A percentile compares a stretch with the other conserved stretches of the same genome.
Evolutionary conservation across 2,329 filamentous ascomycete genomes (phyloP).

Genomic region (Podosphaera xanthii): DNA sequence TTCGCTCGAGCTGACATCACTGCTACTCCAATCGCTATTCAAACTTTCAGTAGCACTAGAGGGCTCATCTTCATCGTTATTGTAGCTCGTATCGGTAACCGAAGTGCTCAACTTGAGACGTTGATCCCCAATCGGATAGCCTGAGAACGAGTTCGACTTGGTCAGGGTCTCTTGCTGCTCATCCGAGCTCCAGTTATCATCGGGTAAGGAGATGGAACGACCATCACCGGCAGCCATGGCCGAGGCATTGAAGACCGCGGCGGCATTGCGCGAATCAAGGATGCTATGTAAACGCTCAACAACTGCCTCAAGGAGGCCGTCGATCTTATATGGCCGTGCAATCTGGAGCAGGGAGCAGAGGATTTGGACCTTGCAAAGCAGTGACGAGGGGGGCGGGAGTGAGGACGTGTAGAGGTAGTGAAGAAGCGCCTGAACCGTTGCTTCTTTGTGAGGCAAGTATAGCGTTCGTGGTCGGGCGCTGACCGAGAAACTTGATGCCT

Average conservation of each 20-base stretch:
- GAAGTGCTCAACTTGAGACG: slow-evolving; percentile 26
- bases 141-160: not conserved
- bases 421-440: slow-evolving; percentile 73
- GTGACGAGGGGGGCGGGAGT: slow-evolving; percentile 51
- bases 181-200: slow-evolving; percentile 29
- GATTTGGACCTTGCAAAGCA: slow-evolving; percentile 80
- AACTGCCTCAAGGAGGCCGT: slow-evolving; percentile 77
- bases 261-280: slow-evolving; percentile 80
- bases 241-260: slow-evolving; percentile 91
- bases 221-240: slow-evolving; percentile 95
- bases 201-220: slow-evolving; percentile 41
- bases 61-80: slow-evolving; percentile 16
- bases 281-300: slow-evolving; percentile 76
- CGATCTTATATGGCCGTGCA: slow-evolving; percentile 76
- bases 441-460: slow-evolving; percentile 77
- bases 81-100: slow-evolving; percentile 17
- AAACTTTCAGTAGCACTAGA: slow-evolving; percentile 12
- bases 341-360: slow-evolving; percentile 88
- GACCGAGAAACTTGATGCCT: slow-evolving; percentile 6
- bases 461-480: slow-evolving; percentile 55
- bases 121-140: not conserved
- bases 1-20: slow-evolving; percentile 12
- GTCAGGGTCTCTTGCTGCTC: slow-evolving; percentile 12
- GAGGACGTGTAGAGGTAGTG: slow-evolving; percentile 88
- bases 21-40: slow-evolving; percentile 11